Evolutionary conservation across 2,329 filamentous ascomycete species (phyloP).

Genomic region (Alternaria tenuissima): DNA sequence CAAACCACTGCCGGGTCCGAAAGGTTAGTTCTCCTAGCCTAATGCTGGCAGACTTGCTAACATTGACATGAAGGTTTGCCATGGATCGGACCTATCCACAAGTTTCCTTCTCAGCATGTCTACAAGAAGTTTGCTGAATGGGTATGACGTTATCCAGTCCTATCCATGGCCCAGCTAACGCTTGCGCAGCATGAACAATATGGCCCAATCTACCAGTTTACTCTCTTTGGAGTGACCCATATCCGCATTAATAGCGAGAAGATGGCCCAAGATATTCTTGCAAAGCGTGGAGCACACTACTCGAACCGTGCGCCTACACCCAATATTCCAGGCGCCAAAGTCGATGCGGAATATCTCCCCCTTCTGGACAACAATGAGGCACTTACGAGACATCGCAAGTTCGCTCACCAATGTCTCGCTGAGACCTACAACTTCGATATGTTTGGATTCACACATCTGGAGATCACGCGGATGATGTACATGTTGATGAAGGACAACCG

Average conservation of each 20-base stretch:
- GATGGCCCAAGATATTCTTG: slow-evolving; percentile 6
- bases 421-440: slow-evolving; percentile 12
- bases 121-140: slow-evolving; percentile 8
- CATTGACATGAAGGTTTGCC: slow-evolving; percentile 3
- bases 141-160: neutral
- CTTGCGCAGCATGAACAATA: neutral
- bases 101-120: slow-evolving; percentile 3
- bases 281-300: slow-evolving; percentile 8
- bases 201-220: slow-evolving; percentile 7
- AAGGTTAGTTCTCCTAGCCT: neutral
- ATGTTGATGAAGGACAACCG: slow-evolving; percentile 8
- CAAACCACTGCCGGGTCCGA: slow-evolving; percentile 3
- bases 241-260: slow-evolving; percentile 9
- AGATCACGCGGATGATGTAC: slow-evolving; percentile 11
- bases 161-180: neutral
- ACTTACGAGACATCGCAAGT: slow-evolving; percentile 7
- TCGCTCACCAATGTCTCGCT: slow-evolving; percentile 4
- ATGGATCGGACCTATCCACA: slow-evolving; percentile 5
- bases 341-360: slow-evolving; percentile 6
- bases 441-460: slow-evolving; percentile 9
- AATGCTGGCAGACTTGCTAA: neutral
- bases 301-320: slow-evolving; percentile 7
- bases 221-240: slow-evolving; percentile 1
- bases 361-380: slow-evolving; percentile 8
- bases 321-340: slow-evolving; percentile 7